Base-by-base conservation (phyloP, 129 eudicot genomes). In the Oenanthe sinensis region DNA sequence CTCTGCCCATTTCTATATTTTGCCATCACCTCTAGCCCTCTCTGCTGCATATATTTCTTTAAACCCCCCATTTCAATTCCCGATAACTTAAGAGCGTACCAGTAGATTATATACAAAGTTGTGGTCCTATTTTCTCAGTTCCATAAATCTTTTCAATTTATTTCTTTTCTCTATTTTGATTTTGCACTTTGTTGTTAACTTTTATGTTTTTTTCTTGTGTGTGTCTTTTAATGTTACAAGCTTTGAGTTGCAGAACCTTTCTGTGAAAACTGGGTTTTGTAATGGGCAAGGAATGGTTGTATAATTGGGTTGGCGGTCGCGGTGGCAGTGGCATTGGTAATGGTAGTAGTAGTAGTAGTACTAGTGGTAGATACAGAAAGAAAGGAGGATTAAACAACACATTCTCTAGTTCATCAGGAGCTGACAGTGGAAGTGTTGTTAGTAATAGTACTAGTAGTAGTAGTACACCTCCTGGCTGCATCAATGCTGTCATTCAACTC, bases 271-370 rank as follows among this genome's bases (percentile, higher is more conserved):
- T 7, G n/a, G 22, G 67, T 22, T 58, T 58, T 8, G 68, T 60
- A 19, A 70, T 70, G 75, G 75, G 44, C 24, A 70, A 70, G 46
- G 75, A 70, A 6, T 70, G 75, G 75, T 39, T 70, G 45, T 70
- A 17, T 19, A 1, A 16, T 8, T 70, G 75, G 75, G 26, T 28
- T 16, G 47, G 75, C 6, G 24, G 47, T 2, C 24, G 75, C 47
- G 75, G 48, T 39, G 75, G 48, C 46, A 19, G 75, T 69, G 45
- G 74, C 24, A n/a, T 40, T 37, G 71, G 71, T 63, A 39, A 39
- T 15, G 11, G 71, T 67, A 13, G 72, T 67, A 28, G 72, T 67
- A 28, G 72, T 24, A 7, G 70, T 8, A n/a, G 36, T 39, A 14
- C 24, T 39, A 6, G 75, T 70, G n/a, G 75, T 22, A 74, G 58